Base-by-base conservation (phyloP, 805 yeast species). In the Teunomyces gatunensis region DNA sequence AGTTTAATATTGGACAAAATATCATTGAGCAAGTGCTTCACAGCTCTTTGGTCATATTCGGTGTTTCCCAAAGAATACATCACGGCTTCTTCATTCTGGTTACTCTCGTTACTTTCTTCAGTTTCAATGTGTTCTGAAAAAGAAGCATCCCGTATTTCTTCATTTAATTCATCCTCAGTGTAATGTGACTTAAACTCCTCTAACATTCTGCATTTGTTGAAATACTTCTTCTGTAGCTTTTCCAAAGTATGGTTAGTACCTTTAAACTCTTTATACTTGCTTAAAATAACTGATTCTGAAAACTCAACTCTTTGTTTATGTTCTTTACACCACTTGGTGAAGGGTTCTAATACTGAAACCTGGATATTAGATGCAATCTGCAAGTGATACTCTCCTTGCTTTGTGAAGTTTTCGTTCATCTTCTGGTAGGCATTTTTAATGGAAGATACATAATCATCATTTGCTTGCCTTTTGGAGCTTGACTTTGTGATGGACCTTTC, bases 141-240 rank as follows among this genome's bases (percentile, higher is more conserved):
- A 33, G 59, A 61, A 25, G 58, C 34, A 36, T 56, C 67, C 29
- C 48, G 53, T 39, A 65, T 27, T 59, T 58, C 67, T 34, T 73
- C 67, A 21, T 51, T 51, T 30, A 71, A 54, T 45, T 74, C 77
- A 7, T 77, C 81, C 18, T 73, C 80, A 10, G 72, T 60, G 47
- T 71, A 71, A 39, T 73, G 74, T 1, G 75, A 65, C 54, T 75
- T 79, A 58, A 80, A 75, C 47, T 85, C 88, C 61, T 88, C 96
- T 45, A 86, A 71, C 50, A 81, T 68, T 44, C 95, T 71, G 63
- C 94, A 87, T 60, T 84, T 85, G 65, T 83, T 86, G 73, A 85
- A 87, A 63, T 89, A 89, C 47, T 77, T 78, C 63, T 79, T 83
- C 61, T 83, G 89, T 52, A 78, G 72, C 53, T 75, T 74, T 39